A percentile compares a stretch with the other conserved stretches of the same genome.
Evolutionary conservation across 179 eudicot species (phyloP).

Genomic region (Amaranthus tricolor): DNA sequence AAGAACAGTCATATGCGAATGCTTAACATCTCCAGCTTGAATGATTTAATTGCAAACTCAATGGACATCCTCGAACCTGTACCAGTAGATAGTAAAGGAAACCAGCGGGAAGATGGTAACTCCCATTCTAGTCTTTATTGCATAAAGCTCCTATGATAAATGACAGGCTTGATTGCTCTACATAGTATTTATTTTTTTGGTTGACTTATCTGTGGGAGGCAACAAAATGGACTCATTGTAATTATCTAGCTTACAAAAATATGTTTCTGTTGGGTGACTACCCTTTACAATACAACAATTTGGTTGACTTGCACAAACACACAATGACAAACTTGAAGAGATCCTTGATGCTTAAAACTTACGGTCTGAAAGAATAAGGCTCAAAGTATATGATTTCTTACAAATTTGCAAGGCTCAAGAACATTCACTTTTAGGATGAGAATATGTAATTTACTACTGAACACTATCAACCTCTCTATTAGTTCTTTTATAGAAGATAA

Average conservation of each 20-base stretch:
- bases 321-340: too few species aligned
- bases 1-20: conserved; percentile 88
- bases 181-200: neutral
- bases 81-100: conserved; percentile 68
- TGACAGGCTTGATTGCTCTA: neutral
- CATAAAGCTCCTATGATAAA: neutral
- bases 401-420: too few species aligned
- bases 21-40: conserved; percentile 65
- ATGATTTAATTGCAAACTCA: conserved; percentile 82
- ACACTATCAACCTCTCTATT: too few species aligned
- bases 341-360: too few species aligned
- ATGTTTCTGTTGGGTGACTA: too few species aligned
- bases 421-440: too few species aligned
- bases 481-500: too few species aligned
- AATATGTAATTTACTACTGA: too few species aligned
- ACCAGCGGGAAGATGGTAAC: conserved; percentile 86
- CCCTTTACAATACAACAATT: too few species aligned
- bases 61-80: conserved; percentile 93
- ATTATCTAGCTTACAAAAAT: neutral
- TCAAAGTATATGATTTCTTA: too few species aligned
- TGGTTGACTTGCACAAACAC: too few species aligned
- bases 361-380: too few species aligned
- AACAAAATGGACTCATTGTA: neutral
- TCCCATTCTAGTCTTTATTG: neutral
- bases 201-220: neutral